A percentile compares a stretch with the other conserved stretches of the same genome.
phyloP scores from a whole-genome alignment of 1,139 yeast species.

The Yamadazyma dushanensis region DNA sequence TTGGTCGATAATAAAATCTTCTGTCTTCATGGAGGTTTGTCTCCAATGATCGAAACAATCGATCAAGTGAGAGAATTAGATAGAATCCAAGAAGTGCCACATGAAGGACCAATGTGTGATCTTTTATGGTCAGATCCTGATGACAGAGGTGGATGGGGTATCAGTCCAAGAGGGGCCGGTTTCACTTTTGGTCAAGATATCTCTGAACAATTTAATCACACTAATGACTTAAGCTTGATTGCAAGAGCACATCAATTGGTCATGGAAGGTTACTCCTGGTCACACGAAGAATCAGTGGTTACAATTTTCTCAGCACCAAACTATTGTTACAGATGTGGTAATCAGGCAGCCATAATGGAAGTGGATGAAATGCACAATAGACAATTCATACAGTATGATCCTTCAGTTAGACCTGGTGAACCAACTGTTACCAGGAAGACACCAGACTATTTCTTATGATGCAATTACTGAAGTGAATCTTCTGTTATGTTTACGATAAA shows the following conservation, averaged over 20 bases:
- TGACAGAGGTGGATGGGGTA: conserved; percentile 95
- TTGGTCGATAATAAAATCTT: conserved; percentile 85
- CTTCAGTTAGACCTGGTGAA: conserved; percentile 93
- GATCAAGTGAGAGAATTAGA: conserved; percentile 87
- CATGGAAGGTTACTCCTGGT: conserved; percentile 90
- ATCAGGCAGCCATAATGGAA: conserved; percentile 99
- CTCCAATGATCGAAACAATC: conserved; percentile 87
- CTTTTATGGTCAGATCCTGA: conserved; percentile 97
- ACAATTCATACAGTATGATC: conserved; percentile 92
- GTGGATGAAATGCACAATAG: conserved; percentile 90
- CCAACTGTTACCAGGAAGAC: conserved; percentile 94
- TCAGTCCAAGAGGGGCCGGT: conserved; percentile 98
- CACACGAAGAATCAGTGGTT: conserved; percentile 84
- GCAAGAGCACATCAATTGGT: conserved; percentile 98
- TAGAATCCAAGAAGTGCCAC: conserved; percentile 94
- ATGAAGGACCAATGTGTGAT: conserved; percentile 99
- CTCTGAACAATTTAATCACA: conserved; percentile 72
- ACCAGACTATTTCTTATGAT: conserved; percentile 83
- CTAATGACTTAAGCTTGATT: conserved; percentile 80
- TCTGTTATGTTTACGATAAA: conserved; percentile 3
- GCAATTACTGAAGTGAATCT: not conserved
- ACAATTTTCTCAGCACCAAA: conserved; percentile 99
- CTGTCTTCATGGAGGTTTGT: conserved; percentile 95
- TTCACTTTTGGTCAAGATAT: conserved; percentile 62
- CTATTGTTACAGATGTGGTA: conserved; percentile 96